Evolutionary conservation across 495 filamentous ascomycete genomes (phyloP).

Genomic region (Glutinoglossum americanum): DNA sequence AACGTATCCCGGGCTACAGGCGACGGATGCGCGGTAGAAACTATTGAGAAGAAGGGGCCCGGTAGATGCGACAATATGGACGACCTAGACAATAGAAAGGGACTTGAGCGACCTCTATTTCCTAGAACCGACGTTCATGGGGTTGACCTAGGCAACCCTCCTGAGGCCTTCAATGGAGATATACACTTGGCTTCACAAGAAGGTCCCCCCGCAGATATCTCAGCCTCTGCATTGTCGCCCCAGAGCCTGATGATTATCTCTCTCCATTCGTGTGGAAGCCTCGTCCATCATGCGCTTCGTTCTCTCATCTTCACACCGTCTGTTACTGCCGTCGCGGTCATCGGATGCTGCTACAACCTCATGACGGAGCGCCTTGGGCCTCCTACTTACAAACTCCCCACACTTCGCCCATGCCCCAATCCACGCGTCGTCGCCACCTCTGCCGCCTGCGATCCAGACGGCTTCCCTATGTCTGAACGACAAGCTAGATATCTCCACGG

Average conservation of each 20-base stretch:
- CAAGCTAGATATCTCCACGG: conserved; percentile 36
- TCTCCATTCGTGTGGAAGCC: conserved; percentile 89
- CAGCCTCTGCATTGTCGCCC: background rate
- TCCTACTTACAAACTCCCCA: conserved; percentile 63
- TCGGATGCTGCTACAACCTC: conserved; percentile 96
- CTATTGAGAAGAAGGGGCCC: background rate
- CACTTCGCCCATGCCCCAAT: conserved; percentile 30
- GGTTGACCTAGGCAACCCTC: background rate
- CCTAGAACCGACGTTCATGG: background rate
- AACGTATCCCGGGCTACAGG: background rate
- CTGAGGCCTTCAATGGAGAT: background rate
- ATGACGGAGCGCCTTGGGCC: conserved; percentile 75
- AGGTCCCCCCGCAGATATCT: background rate
- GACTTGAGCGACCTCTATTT: background rate
- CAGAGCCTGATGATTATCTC: conserved; percentile 61
- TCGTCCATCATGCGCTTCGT: conserved; percentile 82
- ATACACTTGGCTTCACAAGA: background rate
- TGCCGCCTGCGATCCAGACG: conserved; percentile 53
- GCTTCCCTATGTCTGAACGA: conserved; percentile 74
- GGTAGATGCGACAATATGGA: background rate
- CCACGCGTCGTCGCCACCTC: conserved; percentile 35
- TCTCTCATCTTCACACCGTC: conserved; percentile 64
- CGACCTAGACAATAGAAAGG: background rate
- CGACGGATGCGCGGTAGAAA: background rate
- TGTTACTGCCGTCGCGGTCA: conserved; percentile 74